Conservation (phyloP, 164 flowering plant species). For the Vitis rotundifolia region DNA sequence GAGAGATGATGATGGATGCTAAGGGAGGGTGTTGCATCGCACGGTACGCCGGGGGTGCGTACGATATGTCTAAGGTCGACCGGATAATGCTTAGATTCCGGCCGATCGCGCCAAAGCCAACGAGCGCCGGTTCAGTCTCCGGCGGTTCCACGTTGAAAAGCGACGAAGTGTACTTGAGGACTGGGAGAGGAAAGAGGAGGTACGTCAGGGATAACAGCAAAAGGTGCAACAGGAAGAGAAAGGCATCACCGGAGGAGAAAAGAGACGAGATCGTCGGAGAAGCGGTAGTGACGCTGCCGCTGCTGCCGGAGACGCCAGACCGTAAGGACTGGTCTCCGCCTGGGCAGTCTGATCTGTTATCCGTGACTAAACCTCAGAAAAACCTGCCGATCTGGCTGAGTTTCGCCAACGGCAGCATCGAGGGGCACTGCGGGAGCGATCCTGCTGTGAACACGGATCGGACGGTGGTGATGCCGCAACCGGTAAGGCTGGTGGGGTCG, state of each 20-base stretch:
- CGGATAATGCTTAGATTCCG: slow-evolving; percentile 74
- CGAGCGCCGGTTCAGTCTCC: slow-evolving; percentile 24
- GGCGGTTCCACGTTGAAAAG: slow-evolving; percentile 31
- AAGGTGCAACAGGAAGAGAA: slow-evolving; percentile 23
- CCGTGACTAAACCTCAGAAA: neutral
- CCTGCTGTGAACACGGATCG: slow-evolving; percentile 4
- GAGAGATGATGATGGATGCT: slow-evolving; percentile 44
- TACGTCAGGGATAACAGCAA: slow-evolving; percentile 15
- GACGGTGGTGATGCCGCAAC: slow-evolving; percentile 26
- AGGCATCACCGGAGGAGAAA: slow-evolving; percentile 21
- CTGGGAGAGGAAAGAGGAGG: slow-evolving; percentile 44
- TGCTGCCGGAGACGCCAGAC: slow-evolving; percentile 66
- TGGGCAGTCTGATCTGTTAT: neutral
- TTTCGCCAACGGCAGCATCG: slow-evolving; percentile 10
- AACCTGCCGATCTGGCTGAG: slow-evolving; percentile 37
- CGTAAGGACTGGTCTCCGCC: slow-evolving; percentile 23
- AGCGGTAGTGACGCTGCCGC: slow-evolving; percentile 49
- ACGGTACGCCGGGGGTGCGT: slow-evolving; percentile 38
- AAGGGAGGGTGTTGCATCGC: slow-evolving; percentile 83
- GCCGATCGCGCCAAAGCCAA: slow-evolving; percentile 90
- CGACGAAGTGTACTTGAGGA: slow-evolving; percentile 7
- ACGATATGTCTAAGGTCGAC: slow-evolving; percentile 48
- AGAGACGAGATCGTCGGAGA: neutral
- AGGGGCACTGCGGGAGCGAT: neutral
- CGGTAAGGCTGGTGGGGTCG: slow-evolving; percentile 40